These are phyloP conservation scores for Inga laurina DNA, from an alignment of 306 rosid species.

Conservation along the genomic window DNA sequence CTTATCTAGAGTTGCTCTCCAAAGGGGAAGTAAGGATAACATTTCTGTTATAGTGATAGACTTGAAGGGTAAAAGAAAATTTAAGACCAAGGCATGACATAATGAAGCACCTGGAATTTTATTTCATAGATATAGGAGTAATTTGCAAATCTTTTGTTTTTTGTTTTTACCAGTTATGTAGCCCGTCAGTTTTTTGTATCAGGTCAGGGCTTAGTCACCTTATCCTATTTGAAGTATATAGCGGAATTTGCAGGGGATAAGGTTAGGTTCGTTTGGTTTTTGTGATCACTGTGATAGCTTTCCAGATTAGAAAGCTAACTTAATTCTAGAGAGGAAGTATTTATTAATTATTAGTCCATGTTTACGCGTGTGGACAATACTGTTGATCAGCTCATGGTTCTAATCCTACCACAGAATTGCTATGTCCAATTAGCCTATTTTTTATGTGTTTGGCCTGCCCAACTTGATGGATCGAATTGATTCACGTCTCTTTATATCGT, in stretches of 20 bases:
- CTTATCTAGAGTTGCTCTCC: constrained; percentile 72
- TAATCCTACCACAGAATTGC: neutral
- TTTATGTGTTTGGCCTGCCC: neutral
- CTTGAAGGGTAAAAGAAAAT: constrained; percentile 69
- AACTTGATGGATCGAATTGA: neutral
- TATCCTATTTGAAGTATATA: constrained; percentile 11
- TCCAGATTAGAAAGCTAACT: constrained; percentile 4
- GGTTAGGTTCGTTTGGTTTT: constrained; percentile 20
- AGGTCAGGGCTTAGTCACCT: constrained; percentile 35
- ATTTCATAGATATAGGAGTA: constrained; percentile 26
- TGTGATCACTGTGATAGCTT: constrained; percentile 15
- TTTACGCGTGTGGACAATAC: constrained; percentile 1
- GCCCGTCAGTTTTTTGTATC: constrained; percentile 43
- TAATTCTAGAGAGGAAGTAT: neutral
- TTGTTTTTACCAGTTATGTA: neutral
- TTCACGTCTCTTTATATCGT: neutral
- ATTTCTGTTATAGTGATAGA: constrained; percentile 74
- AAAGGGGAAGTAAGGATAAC: constrained; percentile 83
- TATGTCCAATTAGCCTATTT: neutral
- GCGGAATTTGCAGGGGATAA: constrained; percentile 23
- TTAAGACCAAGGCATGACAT: constrained; percentile 45
- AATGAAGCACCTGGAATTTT: constrained; percentile 13
- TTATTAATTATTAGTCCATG: neutral
- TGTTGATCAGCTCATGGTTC: neutral
- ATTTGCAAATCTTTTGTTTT: constrained; percentile 19